These are phyloP conservation scores for Cupressus sempervirens DNA, from an alignment of 75 land plant genomes.

Conservation along the genomic window DNA sequence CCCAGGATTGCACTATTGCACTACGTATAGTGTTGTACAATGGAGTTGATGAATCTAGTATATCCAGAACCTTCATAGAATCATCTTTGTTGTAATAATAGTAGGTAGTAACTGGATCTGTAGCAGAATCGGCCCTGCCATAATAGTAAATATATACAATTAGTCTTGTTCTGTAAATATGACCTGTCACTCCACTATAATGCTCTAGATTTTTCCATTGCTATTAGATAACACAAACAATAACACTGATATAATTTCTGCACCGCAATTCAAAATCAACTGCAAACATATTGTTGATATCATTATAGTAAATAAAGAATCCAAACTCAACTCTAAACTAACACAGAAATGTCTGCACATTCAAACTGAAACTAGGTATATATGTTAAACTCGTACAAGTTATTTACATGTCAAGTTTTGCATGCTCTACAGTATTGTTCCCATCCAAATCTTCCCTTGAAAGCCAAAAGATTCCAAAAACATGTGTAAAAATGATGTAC, in stretches of 20 bases:
- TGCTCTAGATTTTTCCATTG: not conserved
- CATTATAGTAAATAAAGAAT: not conserved
- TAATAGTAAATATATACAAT: not conserved
- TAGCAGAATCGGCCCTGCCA: conserved; percentile 59
- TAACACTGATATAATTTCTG: not conserved
- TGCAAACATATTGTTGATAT: not conserved
- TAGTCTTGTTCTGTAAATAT: not conserved
- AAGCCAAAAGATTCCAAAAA: not conserved
- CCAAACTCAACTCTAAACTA: not conserved
- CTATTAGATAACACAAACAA: not conserved
- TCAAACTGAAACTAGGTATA: not conserved
- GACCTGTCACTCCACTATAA: not conserved
- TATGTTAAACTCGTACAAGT: not conserved
- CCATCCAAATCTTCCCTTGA: not conserved
- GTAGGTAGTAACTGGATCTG: conserved; percentile 21
- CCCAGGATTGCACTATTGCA: conserved; percentile 36
- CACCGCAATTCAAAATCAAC: not conserved
- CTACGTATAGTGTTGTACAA: conserved; percentile 28
- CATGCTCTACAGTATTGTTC: not conserved
- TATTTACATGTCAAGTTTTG: not conserved
- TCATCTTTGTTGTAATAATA: conserved; percentile 62
- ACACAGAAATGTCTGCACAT: not conserved
- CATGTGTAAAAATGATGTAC: not conserved
- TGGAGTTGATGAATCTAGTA: conserved; percentile 36
- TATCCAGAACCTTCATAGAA: conserved; percentile 45